A percentile compares a stretch with the other conserved stretches of the same genome.
Conservation (phyloP, 257 asterid genomes). For the Parsonsia alboflavescens region DNA sequence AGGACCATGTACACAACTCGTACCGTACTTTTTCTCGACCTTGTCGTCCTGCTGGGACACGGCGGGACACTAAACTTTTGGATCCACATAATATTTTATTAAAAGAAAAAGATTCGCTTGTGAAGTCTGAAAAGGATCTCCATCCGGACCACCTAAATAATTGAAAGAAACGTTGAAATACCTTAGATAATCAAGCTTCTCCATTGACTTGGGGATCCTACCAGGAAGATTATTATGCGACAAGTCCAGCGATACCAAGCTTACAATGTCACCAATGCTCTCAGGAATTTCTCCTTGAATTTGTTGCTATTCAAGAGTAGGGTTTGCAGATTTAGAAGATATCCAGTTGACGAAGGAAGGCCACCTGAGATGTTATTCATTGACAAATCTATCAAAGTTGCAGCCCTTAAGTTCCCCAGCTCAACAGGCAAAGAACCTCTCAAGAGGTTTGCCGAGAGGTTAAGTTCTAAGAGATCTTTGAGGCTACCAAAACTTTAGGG, state of each 20-base stretch:
- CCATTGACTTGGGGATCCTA: conserved; percentile 21
- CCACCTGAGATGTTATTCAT: background rate
- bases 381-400: conserved; percentile 6
- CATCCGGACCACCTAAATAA: conserved; percentile 17
- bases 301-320: background rate
- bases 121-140: conserved; percentile 21
- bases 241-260: conserved; percentile 17
- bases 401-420: background rate
- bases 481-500: background rate
- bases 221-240: conserved; percentile 27
- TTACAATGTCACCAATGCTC: conserved; percentile 10
- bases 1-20: background rate
- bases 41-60: conserved; percentile 3
- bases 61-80: conserved; percentile 9
- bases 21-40: background rate
- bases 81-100: conserved; percentile 26
- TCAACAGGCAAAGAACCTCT: background rate
- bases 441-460: background rate
- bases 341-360: background rate
- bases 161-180: conserved; percentile 22
- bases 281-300: conserved; percentile 26
- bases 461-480: background rate
- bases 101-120: conserved; percentile 16
- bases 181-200: conserved; percentile 8
- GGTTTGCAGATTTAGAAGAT: background rate